These are phyloP conservation scores for Endoconidiophora polonica DNA, from an alignment of 2,329 filamentous ascomycete species.

Conservation along the genomic window DNA sequence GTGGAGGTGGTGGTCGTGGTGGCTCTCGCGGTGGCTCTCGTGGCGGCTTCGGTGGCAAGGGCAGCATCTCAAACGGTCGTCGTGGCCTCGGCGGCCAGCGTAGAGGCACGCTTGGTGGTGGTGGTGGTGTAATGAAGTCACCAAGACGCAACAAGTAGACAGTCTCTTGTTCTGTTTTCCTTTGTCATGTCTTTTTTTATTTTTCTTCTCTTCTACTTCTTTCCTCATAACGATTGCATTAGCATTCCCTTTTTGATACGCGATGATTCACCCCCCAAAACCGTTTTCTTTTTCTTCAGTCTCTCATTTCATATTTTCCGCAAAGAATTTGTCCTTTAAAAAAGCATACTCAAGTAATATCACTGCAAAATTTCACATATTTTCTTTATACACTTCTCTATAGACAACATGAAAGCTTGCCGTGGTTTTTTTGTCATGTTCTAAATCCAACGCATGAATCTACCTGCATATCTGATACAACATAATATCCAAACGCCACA, in stretches of 20 bases:
- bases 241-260: neutral
- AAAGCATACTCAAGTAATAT: too few species aligned
- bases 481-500: too few species aligned
- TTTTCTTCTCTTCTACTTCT: neutral
- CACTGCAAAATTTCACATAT: too few species aligned
- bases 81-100: slow-evolving; percentile 35
- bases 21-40: slow-evolving; percentile 20
- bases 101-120: slow-evolving; percentile 23
- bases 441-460: too few species aligned
- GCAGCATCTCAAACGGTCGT: slow-evolving; percentile 29
- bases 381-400: too few species aligned
- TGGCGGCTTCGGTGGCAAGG: slow-evolving; percentile 28
- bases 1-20: slow-evolving; percentile 22
- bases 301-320: neutral
- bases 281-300: neutral
- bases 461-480: too few species aligned
- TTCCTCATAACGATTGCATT: slow-evolving; percentile 1
- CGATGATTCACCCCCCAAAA: too few species aligned
- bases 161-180: neutral
- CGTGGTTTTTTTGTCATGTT: too few species aligned
- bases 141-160: slow-evolving; percentile 5
- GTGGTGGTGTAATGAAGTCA: slow-evolving; percentile 26
- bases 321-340: too few species aligned
- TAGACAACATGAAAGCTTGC: too few species aligned
- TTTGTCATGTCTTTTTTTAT: neutral